A percentile compares a stretch with the other conserved stretches of the same genome.
Evolutionary conservation across 192 early-diverging fungal species (phyloP).

Genomic region (Dissophora ornata): DNA sequence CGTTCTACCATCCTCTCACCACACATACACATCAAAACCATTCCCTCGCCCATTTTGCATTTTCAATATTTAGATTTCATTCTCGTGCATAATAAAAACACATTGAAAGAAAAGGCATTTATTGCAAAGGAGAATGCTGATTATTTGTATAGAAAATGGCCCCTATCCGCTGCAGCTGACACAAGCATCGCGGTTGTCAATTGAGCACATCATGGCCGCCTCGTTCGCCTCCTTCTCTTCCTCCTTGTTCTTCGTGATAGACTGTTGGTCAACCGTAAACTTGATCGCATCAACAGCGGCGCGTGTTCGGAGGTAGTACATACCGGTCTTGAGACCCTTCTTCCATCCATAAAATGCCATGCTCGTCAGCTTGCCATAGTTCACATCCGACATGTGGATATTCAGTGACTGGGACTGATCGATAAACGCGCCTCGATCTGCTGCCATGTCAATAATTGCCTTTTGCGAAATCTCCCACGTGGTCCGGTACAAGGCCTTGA

Average conservation of each 20-base stretch:
- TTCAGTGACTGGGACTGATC: slow-evolving; percentile 97
- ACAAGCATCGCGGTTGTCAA: slow-evolving; percentile 94
- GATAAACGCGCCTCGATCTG: slow-evolving; percentile 96
- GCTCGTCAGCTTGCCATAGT: slow-evolving; percentile 91
- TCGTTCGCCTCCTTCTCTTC: slow-evolving; percentile 59
- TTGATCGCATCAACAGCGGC: slow-evolving; percentile 97
- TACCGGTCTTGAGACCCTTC: slow-evolving; percentile 97
- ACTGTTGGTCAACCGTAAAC: slow-evolving; percentile 92
- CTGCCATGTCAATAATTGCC: slow-evolving; percentile 92
- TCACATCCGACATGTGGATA: slow-evolving; percentile 92
- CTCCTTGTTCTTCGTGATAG: slow-evolving; percentile 63
- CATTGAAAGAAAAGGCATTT: not conserved
- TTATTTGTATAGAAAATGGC: no score
- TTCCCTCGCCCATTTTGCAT: no score
- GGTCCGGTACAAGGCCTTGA: slow-evolving; percentile 95
- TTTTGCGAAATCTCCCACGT: slow-evolving; percentile 96
- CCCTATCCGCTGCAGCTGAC: slow-evolving; percentile 83
- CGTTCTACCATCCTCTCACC: no score
- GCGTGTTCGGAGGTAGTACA: slow-evolving; percentile 97
- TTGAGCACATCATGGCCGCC: slow-evolving; percentile 83
- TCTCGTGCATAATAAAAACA: slow-evolving; percentile 4
- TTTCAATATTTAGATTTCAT: slow-evolving; percentile 1
- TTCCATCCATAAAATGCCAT: slow-evolving; percentile 99
- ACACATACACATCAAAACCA: not conserved
- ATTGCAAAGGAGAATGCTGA: no score